A percentile compares a stretch with the other conserved stretches of the same genome.
These are phyloP conservation scores for Iodosphaeria phyllophila DNA, from an alignment of 2,329 filamentous ascomycete species.

Conservation along the genomic window DNA sequence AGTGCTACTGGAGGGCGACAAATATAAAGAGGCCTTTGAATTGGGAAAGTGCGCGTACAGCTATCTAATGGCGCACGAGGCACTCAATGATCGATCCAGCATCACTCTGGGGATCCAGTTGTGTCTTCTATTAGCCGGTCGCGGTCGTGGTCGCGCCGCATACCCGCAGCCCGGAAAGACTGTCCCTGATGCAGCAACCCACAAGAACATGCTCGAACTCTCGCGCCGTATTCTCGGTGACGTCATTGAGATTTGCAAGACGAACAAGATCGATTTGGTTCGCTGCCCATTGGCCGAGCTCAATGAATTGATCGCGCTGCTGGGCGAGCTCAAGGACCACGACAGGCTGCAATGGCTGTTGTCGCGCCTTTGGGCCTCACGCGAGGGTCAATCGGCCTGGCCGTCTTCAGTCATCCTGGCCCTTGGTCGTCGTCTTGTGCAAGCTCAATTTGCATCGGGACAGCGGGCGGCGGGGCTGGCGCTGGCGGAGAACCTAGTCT, in stretches of 20 bases:
- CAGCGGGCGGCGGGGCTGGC: constrained; percentile 6
- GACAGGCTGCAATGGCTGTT: constrained; percentile 18
- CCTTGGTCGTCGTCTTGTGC: constrained; percentile 7
- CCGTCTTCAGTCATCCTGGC: constrained; percentile 4
- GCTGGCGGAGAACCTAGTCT: constrained; percentile 9
- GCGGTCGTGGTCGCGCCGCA: constrained; percentile 15
- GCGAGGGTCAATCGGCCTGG: constrained; percentile 6
- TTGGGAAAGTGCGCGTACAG: constrained; percentile 15
- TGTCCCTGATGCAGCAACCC: constrained; percentile 14
- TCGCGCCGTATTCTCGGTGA: constrained; percentile 21
- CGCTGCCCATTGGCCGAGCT: constrained; percentile 19
- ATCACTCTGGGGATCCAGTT: constrained; percentile 14
- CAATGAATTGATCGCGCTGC: constrained; percentile 20
- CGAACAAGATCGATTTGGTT: constrained; percentile 10
- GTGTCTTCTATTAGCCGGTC: constrained; percentile 3
- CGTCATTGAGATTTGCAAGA: constrained; percentile 18
- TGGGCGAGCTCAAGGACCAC: constrained; percentile 25
- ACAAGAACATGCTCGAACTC: constrained; percentile 19
- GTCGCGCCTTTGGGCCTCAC: constrained; percentile 14
- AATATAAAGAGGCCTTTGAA: constrained; percentile 14
- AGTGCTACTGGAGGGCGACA: constrained; percentile 11
- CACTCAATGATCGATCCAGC: constrained; percentile 8
- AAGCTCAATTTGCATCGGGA: constrained; percentile 6
- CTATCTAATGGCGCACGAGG: constrained; percentile 14
- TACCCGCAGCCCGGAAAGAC: constrained; percentile 16